Base-by-base conservation (phyloP, 768 basidiomycete genomes). In the Mycena galopus region DNA sequence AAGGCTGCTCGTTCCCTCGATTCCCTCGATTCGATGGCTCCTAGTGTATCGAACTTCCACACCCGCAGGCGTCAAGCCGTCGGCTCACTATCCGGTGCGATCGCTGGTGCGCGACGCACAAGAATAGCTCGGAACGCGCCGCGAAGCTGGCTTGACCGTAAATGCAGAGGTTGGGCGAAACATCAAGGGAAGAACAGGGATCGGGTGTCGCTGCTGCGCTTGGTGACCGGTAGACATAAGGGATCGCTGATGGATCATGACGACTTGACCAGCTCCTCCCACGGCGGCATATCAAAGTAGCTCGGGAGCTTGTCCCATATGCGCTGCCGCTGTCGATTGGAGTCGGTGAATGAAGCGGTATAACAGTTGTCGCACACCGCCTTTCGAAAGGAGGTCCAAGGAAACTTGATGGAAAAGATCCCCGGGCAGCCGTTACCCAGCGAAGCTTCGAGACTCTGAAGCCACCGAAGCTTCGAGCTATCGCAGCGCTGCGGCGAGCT, bases 101-200 rank as follows among this genome's bases (percentile, higher is more conserved):
- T n/a, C 65, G 30, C 78, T 80, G 29, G 56, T 83, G 14, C 81
- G 82, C 72, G 74, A 74, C 32, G 73, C 68, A 29, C 58, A 66
- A 65, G 65, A 72, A 64, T 42, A 76, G 78, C n/a, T n/a, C n/a
- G n/a, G n/a, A n/a, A n/a, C n/a, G n/a, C n/a, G 65, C 77, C 17
- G 66, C 75, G 6, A 73, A 60, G 8, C 59, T 72, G n/a, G 61
- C 79, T 17, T 77, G 79, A 68, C 79, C 79, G 1, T 71, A 65
- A 10, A 79, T 83, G 76, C 78, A 72, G 56, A 78, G 72, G 10
- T 78, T 82, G 83, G 82, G 80, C 78, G 8, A 44, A 51, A 25
- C 35, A 72, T 25, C 64, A 64, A 32, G 71, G 61, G 47, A 47
- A 70, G 53, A 75, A 74, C 23, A 82, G 81, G 81, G 81, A 83